Evolutionary conservation across 2,329 filamentous ascomycete genomes (phyloP).

Genomic region (Penicillium sp.): DNA sequence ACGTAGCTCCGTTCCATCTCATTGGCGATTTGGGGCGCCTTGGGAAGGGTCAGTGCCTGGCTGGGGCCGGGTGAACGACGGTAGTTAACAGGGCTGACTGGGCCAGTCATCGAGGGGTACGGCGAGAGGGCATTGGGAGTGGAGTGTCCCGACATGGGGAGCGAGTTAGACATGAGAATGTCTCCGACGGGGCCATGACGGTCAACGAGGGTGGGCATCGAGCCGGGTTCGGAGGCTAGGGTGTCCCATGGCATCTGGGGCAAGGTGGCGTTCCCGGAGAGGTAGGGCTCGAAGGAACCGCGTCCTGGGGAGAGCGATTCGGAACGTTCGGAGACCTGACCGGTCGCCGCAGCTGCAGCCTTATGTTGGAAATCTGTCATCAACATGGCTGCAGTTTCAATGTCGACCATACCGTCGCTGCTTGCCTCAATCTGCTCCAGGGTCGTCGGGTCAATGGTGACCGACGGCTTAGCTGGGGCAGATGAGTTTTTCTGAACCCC

Average conservation of each 20-base stretch:
- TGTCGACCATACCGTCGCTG: conserved; percentile 88
- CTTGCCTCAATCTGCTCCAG: conserved; percentile 91
- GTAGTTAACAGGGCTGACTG: conserved; percentile 69
- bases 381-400: conserved; percentile 97
- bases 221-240: conserved; percentile 70
- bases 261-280: conserved; percentile 75
- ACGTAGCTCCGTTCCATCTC: conserved; percentile 86
- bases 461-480: conserved; percentile 70
- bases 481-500: conserved; percentile 41
- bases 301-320: conserved; percentile 67
- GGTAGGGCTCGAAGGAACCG: conserved; percentile 70
- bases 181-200: conserved; percentile 61
- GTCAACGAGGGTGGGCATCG: conserved; percentile 68
- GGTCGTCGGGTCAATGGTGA: conserved; percentile 80
- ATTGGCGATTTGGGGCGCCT: conserved; percentile 75
- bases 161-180: conserved; percentile 69
- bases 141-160: conserved; percentile 67
- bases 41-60: conserved; percentile 64
- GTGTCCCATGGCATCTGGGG: conserved; percentile 91
- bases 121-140: conserved; percentile 76
- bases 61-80: conserved; percentile 69
- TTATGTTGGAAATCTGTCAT: conserved; percentile 98
- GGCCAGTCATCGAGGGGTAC: conserved; percentile 66
- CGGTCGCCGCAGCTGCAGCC: conserved; percentile 67
- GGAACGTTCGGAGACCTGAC: conserved; percentile 58